phyloP scores from a whole-genome alignment of 257 asterid genomes.

The Solanum virginianum region DNA sequence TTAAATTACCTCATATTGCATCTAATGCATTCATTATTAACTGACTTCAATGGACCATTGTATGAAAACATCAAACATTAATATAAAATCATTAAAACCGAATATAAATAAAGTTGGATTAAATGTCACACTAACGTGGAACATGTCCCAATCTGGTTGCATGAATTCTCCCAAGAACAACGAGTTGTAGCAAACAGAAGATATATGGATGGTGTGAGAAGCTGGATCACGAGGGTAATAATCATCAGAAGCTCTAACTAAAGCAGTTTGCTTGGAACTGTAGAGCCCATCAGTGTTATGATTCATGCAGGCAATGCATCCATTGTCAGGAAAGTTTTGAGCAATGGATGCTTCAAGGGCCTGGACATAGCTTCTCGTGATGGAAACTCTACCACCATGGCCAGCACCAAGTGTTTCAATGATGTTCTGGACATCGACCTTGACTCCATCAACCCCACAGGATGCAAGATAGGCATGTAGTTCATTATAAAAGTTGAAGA shows the following conservation, averaged over 20 bases:
- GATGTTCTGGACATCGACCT: constrained; percentile 95
- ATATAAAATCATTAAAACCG: neutral
- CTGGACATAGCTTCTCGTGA: constrained; percentile 80
- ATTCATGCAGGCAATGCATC: constrained; percentile 94
- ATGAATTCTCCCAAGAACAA: constrained; percentile 79
- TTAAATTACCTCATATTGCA: neutral
- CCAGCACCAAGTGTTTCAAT: constrained; percentile 97
- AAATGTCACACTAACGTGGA: constrained; percentile 50
- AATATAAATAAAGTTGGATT: neutral
- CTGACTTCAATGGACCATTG: neutral
- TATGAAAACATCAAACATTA: neutral
- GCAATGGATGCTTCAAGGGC: constrained; percentile 91
- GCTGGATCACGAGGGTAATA: constrained; percentile 95
- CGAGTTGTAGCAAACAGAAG: constrained; percentile 80
- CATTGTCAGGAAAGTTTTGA: constrained; percentile 69
- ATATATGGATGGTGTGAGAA: constrained; percentile 83
- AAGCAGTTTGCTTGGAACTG: constrained; percentile 68
- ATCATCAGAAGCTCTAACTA: constrained; percentile 92
- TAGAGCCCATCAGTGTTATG: constrained; percentile 91
- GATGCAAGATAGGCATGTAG: constrained; percentile 86
- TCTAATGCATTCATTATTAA: neutral
- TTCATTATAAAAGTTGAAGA: constrained; percentile 84
- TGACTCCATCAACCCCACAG: constrained; percentile 95
- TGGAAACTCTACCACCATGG: constrained; percentile 91
- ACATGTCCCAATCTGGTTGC: constrained; percentile 99